These are phyloP conservation scores for Hypomontagnella submonticulosa DNA, from an alignment of 495 filamentous ascomycete genomes.

Conservation along the genomic window DNA sequence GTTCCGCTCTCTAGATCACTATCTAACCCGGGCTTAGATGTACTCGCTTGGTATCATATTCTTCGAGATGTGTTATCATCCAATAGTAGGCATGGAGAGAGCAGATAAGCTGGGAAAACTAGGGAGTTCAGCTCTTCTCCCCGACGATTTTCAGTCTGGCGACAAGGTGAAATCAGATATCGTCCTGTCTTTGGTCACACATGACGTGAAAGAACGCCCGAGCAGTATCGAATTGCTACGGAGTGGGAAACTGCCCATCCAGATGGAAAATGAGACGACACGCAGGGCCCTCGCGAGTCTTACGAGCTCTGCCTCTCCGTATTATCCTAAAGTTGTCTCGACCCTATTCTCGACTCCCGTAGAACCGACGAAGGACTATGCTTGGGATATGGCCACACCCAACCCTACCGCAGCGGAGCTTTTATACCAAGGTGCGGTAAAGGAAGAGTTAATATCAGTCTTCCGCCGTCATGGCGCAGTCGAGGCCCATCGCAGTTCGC, in stretches of 20 bases:
- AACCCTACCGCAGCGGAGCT: constrained; percentile 67
- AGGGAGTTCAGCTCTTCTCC: constrained; percentile 73
- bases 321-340: constrained; percentile 88
- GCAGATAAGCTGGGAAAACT: constrained; percentile 77
- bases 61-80: constrained; percentile 93
- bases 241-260: constrained; percentile 87
- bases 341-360: constrained; percentile 78
- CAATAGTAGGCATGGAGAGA: constrained; percentile 89
- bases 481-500: constrained; percentile 74
- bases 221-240: constrained; percentile 86
- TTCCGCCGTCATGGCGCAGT: constrained; percentile 95
- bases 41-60: constrained; percentile 97
- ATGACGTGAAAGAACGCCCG: constrained; percentile 82
- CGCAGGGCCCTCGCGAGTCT: constrained; percentile 81
- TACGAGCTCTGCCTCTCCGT: constrained; percentile 83
- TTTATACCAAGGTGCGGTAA: constrained; percentile 77
- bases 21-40: constrained; percentile 68
- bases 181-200: constrained; percentile 80
- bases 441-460: constrained; percentile 77
- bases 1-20: background rate
- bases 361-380: constrained; percentile 82
- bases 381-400: constrained; percentile 80
- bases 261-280: constrained; percentile 92
- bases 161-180: constrained; percentile 80
- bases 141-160: constrained; percentile 76